A percentile compares a stretch with the other conserved stretches of the same genome.
phyloP scores from a whole-genome alignment of 495 filamentous ascomycete genomes.

The Massariosphaeria phaeospora region DNA sequence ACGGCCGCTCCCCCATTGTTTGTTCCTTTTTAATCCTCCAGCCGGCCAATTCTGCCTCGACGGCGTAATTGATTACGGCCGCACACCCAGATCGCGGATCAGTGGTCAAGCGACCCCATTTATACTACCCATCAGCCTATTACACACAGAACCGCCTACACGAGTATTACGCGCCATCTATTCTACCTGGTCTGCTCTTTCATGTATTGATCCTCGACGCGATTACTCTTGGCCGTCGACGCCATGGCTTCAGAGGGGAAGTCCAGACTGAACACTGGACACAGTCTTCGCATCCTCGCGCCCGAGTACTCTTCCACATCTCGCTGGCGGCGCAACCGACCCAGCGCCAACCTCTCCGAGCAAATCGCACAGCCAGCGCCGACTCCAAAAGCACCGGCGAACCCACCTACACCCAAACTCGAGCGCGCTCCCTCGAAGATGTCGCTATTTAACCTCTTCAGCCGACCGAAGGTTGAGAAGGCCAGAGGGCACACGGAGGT shows the following conservation, averaged over 20 bases:
- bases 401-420: slow-evolving; percentile 23
- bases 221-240: slow-evolving; percentile 13
- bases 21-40: not conserved
- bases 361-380: slow-evolving; percentile 12
- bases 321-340: slow-evolving; percentile 28
- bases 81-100: slow-evolving; percentile 16
- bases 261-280: slow-evolving; percentile 13
- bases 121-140: slow-evolving; percentile 15
- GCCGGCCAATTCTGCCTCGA: not conserved
- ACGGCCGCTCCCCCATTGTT: slow-evolving; percentile 3
- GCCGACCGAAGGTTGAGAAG: slow-evolving; percentile 42
- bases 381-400: not conserved
- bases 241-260: slow-evolving; percentile 29
- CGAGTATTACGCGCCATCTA: slow-evolving; percentile 2
- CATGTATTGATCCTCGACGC: slow-evolving; percentile 20
- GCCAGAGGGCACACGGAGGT: slow-evolving; percentile 38
- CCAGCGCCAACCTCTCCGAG: slow-evolving; percentile 17
- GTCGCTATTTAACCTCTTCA: slow-evolving; percentile 44
- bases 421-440: slow-evolving; percentile 37
- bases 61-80: slow-evolving; percentile 12
- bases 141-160: slow-evolving; percentile 2
- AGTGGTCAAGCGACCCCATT: slow-evolving; percentile 13
- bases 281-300: not conserved
- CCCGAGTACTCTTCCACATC: slow-evolving; percentile 13
- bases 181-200: slow-evolving; percentile 7